Conservation (phyloP, 257 asterid genomes). For the Solanum tacnaense region DNA sequence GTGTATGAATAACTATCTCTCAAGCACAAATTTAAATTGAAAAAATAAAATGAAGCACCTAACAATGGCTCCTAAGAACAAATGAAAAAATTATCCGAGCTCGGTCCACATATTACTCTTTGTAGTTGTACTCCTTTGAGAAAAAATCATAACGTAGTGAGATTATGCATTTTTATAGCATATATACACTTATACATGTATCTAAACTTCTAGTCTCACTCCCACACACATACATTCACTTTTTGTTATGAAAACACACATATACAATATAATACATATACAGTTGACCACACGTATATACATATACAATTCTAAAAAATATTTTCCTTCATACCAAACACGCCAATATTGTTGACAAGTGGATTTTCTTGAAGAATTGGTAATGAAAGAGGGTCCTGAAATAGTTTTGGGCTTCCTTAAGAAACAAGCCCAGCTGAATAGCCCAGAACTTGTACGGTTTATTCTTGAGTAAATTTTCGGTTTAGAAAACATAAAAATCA, state of each 20-base stretch:
- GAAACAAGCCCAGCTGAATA: slow-evolving; percentile 44
- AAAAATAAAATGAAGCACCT: not conserved
- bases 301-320: no score
- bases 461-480: no score
- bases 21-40: no score
- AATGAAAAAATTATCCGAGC: no score
- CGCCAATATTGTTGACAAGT: not conserved
- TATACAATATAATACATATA: no score
- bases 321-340: not conserved
- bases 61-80: no score
- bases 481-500: no score
- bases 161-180: not conserved
- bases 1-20: not conserved
- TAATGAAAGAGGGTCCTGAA: slow-evolving; percentile 21
- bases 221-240: not conserved
- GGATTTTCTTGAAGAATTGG: slow-evolving; percentile 29
- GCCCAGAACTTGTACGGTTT: slow-evolving; percentile 55
- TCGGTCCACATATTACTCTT: not conserved
- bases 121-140: no score
- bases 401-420: slow-evolving; percentile 36
- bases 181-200: not conserved
- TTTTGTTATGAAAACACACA: not conserved
- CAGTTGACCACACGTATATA: not conserved
- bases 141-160: no score
- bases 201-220: not conserved